A percentile compares a stretch with the other conserved stretches of the same genome.
Conservation (phyloP, 768 basidiomycete genomes). For the Imleria badia region DNA sequence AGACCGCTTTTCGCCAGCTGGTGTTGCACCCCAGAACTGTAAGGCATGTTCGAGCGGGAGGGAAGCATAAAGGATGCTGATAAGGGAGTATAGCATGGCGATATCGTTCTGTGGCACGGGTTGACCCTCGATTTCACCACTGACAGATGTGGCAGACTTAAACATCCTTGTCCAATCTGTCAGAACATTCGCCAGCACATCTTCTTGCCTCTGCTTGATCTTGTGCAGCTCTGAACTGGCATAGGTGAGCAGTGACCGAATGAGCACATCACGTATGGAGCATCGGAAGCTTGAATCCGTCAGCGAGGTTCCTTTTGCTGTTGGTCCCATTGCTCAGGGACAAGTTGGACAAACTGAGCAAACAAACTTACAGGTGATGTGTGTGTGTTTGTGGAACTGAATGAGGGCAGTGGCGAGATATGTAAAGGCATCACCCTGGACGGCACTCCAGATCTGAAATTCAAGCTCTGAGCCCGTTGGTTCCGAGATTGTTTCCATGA, state of each 20-base stretch:
- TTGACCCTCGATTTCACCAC: conserved; percentile 42
- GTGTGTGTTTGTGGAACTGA: conserved; percentile 46
- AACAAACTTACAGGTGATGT: conserved; percentile 35
- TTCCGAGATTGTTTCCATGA: conserved; percentile 76
- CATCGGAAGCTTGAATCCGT: conserved; percentile 51
- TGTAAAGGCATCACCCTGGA: conserved; percentile 78
- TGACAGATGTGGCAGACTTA: conserved; percentile 44
- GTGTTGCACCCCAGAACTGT: conserved; percentile 82
- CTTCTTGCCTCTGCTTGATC: conserved; percentile 89
- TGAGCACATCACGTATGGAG: conserved; percentile 67
- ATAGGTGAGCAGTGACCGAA: conserved; percentile 70
- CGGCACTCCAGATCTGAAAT: conserved; percentile 76
- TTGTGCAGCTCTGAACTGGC: conserved; percentile 81
- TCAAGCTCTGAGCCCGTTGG: conserved; percentile 70
- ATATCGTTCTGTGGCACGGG: conserved; percentile 74
- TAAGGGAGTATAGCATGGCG: conserved; percentile 81
- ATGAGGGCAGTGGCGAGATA: conserved; percentile 63
- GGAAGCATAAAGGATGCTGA: conserved; percentile 77
- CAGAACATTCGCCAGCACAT: conserved; percentile 67
- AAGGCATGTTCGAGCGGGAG: conserved; percentile 75
- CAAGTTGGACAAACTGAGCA: conserved; percentile 40
- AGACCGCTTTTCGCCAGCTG: conserved; percentile 43
- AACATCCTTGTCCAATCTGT: conserved; percentile 58
- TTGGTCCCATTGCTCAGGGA: conserved; percentile 36
- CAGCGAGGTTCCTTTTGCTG: conserved; percentile 38